phyloP scores from a whole-genome alignment of 2,329 filamentous ascomycete genomes.

The Neopestalotiopsis sp. region DNA sequence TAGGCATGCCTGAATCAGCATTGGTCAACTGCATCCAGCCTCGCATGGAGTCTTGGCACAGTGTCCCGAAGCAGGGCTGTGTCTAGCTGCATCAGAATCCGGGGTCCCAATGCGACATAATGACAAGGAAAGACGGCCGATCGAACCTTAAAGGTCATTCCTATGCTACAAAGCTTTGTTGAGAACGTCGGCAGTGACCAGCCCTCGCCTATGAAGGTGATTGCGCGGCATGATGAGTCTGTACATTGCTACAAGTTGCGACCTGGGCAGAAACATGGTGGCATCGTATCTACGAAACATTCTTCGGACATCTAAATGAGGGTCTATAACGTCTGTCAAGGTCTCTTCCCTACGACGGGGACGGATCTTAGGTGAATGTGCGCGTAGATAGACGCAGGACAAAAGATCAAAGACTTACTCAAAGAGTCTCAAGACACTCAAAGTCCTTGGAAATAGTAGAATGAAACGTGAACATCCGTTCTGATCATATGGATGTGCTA shows the following conservation, averaged over 20 bases:
- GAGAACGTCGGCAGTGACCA: not conserved
- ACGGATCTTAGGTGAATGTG: no score
- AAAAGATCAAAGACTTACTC: no score
- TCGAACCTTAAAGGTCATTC: not conserved
- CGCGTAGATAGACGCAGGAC: accelerated
- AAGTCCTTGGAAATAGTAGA: no score
- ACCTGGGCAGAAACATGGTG: no score
- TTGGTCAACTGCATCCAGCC: not conserved
- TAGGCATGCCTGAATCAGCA: not conserved
- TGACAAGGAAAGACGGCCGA: not conserved
- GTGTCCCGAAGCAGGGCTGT: not conserved
- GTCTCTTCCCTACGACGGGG: no score
- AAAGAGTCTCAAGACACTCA: no score
- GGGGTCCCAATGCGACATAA: not conserved
- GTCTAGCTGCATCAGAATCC: not conserved
- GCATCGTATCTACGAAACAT: no score
- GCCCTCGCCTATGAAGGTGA: not conserved
- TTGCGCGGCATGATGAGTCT: not conserved
- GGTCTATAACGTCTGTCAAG: no score
- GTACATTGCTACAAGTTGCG: no score
- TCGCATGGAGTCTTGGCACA: not conserved
- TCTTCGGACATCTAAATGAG: no score
- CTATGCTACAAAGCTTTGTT: not conserved
- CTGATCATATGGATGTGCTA: no score
- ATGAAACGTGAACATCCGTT: no score